A percentile compares a stretch with the other conserved stretches of the same genome.
phyloP scores from a whole-genome alignment of 176 grass and related monocot species.

The Aegilops umbellulata region DNA sequence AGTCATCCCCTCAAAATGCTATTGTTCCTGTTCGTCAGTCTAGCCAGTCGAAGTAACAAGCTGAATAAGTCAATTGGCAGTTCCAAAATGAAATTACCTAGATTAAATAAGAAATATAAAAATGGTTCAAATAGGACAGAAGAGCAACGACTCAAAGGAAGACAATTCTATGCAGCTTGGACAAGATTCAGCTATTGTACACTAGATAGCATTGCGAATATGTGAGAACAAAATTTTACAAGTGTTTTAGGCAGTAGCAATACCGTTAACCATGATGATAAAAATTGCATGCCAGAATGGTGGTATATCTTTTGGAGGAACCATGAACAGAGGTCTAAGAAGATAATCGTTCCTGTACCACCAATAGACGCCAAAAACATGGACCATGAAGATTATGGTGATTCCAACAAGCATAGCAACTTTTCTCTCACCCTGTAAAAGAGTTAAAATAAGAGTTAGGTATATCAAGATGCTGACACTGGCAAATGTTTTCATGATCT shows the following conservation, averaged over 20 bases:
- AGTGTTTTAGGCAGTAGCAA: constrained; percentile 1
- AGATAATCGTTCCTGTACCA: constrained; percentile 93
- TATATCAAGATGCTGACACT: constrained; percentile 12
- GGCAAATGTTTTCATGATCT: constrained; percentile 15
- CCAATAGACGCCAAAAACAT: constrained; percentile 95
- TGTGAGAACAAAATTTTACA: constrained; percentile 17
- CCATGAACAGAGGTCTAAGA: constrained; percentile 86
- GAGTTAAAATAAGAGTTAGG: constrained; percentile 13
- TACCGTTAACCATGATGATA: constrained; percentile 99
- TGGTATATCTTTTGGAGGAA: constrained; percentile 93
- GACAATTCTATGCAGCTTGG: background rate
- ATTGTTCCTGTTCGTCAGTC: too few relatives aligned
- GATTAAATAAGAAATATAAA: background rate
- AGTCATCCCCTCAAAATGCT: too few relatives aligned
- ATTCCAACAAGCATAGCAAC: constrained; percentile 74
- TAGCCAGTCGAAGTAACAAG: constrained; percentile 1
- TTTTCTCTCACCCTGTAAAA: constrained; percentile 89
- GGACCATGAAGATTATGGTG: constrained; percentile 73
- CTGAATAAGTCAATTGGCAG: constrained; percentile 4
- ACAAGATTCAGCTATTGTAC: constrained; percentile 6
- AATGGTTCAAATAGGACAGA: background rate
- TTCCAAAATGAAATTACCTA: background rate
- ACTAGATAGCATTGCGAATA: background rate
- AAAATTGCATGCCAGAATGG: constrained; percentile 99
- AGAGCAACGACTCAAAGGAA: constrained; percentile 23